Evolutionary conservation across 192 early-diverging fungal genomes (phyloP).

Genomic region (Coemansia sp.): DNA sequence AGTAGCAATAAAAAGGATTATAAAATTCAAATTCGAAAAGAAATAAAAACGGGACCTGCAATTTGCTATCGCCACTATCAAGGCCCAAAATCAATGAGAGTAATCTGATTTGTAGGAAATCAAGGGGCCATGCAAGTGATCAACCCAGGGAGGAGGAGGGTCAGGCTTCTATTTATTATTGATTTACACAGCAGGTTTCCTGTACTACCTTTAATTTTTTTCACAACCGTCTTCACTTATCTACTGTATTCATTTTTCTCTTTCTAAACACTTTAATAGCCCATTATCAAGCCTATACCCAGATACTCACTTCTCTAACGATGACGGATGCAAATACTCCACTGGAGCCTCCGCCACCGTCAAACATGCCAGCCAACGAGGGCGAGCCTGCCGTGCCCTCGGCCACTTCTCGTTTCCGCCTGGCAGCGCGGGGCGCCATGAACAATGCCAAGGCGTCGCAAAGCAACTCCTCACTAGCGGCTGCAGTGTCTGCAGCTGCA

Average conservation of each 20-base stretch:
- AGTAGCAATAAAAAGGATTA: not conserved
- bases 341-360: not conserved
- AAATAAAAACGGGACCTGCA: no score
- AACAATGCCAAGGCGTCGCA: constrained; percentile 5
- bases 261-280: not conserved
- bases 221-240: not conserved
- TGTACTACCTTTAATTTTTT: not conserved
- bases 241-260: not conserved
- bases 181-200: not conserved
- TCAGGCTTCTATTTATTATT: not conserved
- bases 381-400: not conserved
- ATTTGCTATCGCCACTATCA: not conserved
- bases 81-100: no score
- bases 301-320: not conserved
- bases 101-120: not conserved
- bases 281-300: no score
- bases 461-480: not conserved
- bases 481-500: not conserved
- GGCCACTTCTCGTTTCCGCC: constrained; percentile 35
- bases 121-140: not conserved
- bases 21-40: not conserved
- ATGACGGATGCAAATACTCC: not conserved
- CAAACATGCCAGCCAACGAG: not conserved
- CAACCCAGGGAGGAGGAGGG: not conserved
- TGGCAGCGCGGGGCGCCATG: constrained; percentile 23